Base-by-base conservation (phyloP, 192 early-diverging fungal species). In the Linnemannia elongata region DNA sequence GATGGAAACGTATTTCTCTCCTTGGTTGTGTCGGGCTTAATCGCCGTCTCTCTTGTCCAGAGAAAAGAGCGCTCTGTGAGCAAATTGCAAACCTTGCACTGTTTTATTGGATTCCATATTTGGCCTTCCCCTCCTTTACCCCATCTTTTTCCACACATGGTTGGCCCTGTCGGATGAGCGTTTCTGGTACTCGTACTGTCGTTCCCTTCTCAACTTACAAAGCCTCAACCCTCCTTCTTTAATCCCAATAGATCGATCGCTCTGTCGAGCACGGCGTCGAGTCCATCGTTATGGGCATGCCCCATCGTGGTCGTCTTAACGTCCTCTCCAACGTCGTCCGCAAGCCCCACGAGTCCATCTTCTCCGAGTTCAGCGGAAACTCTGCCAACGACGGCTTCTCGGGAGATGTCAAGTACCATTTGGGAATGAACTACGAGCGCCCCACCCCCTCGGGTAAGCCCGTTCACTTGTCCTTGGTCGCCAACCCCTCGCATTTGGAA, bases 401-500 rank as follows among this genome's bases (percentile, higher is more conserved):
- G 30, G 98, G 98, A 81, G 98, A 99, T 89, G 96, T 96, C 86
- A 97, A 97, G 89, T 97, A 97, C 92, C 96, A 97, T 88, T 89
- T 96, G 88, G 96, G 96, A 79, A 95, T 97, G 96, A 98, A 97
- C 94, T 98, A 97, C 90, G 94, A 95, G 76, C 96, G 98, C 55
- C 97, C 97, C 22, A 99, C 97, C 35, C 97, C 98, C 66, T 97
- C 96, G 60, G 98, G 98, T 79, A 98, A 98, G 91, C 97, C 96
- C 83, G 98, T 99, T 75, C 96, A 98, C 90, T 93, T 99, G 79
- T 98, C 97, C 73, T 94, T 99, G 82, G 97, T 96, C 74, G 98
- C 98, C 52, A 99, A 99, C 92, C 98, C 98, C 72, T 99, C 98
- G 60, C 98, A 99, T 83, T 93, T 99, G 90, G 98, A 99, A 90